Evolutionary conservation across 1,139 yeast species (phyloP), one percentile per base, ranked within the genome.

Genomic region (Fermentozyma sake): DNA sequence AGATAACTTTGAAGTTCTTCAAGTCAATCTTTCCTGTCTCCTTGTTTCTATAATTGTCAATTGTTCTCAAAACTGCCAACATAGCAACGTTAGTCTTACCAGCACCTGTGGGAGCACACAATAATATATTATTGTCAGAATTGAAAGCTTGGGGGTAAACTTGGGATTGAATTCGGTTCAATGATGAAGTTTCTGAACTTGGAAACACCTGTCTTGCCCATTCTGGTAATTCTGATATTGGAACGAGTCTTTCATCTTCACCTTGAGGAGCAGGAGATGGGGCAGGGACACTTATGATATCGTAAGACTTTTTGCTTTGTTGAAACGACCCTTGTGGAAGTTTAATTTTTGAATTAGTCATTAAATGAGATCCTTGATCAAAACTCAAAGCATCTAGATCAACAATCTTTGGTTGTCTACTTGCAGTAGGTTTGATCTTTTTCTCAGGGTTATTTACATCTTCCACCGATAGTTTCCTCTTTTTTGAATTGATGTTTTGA

Each of bases 21-120:
- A 76, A 51, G 23, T 70, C 63, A 7, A 85, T 51, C 7, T 60
- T 55, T 0, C 79, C 81, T 10, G 70, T 59, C 0, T 52, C 52
- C 8, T 53, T 48, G 28, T 67, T 56, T 41, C 81, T 62, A 47
- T 59, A 72, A 28, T 80, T 72, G 0, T 73, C 63, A 15, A 87
- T 54, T 0, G 84, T 63, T 30, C 81, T 66, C 13, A 89, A 59
- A 5, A 85, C 71, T 0, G 96, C 64, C 31, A 91, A 58, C 76
- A 91, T 70, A 0, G 98, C 98, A 18, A 89, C 95, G 52, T 91
- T 91, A 9, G 98, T 91, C 52, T 91, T 91, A 61, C 98, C 98
- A 3, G 96, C 96, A 58, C 98, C 98, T 0, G 98, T 91, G 3
- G 98, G 98, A 1, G 98, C 97, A 69, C 97, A 89, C 41, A 91